Evolutionary conservation across 306 rosid species (phyloP).

Genomic region (Vigna unguiculata): DNA sequence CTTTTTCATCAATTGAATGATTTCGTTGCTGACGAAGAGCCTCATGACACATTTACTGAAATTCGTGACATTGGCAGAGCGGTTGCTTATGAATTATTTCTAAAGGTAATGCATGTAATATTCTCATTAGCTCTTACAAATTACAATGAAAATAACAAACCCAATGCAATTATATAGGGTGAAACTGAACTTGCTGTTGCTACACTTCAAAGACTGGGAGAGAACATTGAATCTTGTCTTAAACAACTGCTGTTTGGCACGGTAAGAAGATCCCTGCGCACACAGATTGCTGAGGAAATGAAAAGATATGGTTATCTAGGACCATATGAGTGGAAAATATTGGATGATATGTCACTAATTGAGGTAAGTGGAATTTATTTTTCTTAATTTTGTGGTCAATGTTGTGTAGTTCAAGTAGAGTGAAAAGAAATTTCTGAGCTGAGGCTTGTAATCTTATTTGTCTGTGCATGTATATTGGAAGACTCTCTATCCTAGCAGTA

Average conservation of each 20-base stretch:
- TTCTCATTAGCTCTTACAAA: constrained; percentile 38
- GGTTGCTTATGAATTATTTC: constrained; percentile 93
- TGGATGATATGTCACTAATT: constrained; percentile 77
- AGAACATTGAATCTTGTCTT: constrained; percentile 86
- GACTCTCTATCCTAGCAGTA: constrained; percentile 93
- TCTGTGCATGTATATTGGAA: constrained; percentile 56
- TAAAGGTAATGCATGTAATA: constrained; percentile 67
- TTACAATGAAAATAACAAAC: constrained; percentile 41
- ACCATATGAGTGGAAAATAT: constrained; percentile 83
- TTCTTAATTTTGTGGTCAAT: constrained; percentile 47
- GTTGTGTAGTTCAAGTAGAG: constrained; percentile 37
- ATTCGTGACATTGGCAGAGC: constrained; percentile 96
- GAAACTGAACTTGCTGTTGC: constrained; percentile 94
- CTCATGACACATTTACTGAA: constrained; percentile 82
- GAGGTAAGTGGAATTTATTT: constrained; percentile 66
- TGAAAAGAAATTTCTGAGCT: constrained; percentile 45
- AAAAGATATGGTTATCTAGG: constrained; percentile 85
- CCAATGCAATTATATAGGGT: constrained; percentile 68
- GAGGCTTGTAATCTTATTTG: constrained; percentile 47
- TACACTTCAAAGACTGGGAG: constrained; percentile 92
- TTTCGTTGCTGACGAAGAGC: constrained; percentile 67
- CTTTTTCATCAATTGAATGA: constrained; percentile 70
- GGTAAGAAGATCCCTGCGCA: constrained; percentile 81
- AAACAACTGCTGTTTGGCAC: constrained; percentile 91
- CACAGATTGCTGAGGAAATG: constrained; percentile 79